Evolutionary conservation across 306 rosid species (phyloP), one percentile per base, ranked within the genome.

Genomic region (Luffa aegyptiaca): DNA sequence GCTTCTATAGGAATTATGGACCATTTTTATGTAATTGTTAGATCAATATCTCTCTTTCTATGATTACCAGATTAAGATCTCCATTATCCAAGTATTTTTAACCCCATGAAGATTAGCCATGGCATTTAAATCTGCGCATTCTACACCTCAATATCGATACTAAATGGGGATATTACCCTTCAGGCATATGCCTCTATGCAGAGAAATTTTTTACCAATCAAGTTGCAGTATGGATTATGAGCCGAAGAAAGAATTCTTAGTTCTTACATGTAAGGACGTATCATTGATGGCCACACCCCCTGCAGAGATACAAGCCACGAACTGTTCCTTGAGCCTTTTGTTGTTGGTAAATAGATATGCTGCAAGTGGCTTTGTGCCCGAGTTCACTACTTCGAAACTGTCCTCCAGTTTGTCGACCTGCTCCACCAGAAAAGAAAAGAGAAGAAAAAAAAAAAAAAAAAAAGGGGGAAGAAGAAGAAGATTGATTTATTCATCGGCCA

Each of bases 301-400:
- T 3, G 99, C 98, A 45, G 99, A 91, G 79, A 96, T 73, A 6
- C 70, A 80, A 77, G 1, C 53, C 49, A 96, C 97, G 80, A 96
- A 96, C 66, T 56, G 80, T 82, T 96, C 90, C 92, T 87, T 96
- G 79, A 96, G 92, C 83, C 80, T 85, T 82, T 91, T 86, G 72
- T 90, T 88, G 88, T 62, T 87, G 78, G 99, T 89, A 80, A 96
- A 96, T 77, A 96, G 62, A 84, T 96, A 96, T n/a, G 99, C 99
- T 35, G 99, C 99, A 7, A 96, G 98, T 53, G 99, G 99, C 84
- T 96, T 96, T 81, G 99, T 1, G 79, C 90, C 93, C 6, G 99
- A 90, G 80, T 83, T 88, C 80, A 96, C 92, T 83, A 93, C 57
- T 36, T 89, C 90, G 51, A 91, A 90, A 82, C 99, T 85, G 79